phyloP scores from a whole-genome alignment of 2,329 filamentous ascomycete species.

The Ustilaginoidea virens region DNA sequence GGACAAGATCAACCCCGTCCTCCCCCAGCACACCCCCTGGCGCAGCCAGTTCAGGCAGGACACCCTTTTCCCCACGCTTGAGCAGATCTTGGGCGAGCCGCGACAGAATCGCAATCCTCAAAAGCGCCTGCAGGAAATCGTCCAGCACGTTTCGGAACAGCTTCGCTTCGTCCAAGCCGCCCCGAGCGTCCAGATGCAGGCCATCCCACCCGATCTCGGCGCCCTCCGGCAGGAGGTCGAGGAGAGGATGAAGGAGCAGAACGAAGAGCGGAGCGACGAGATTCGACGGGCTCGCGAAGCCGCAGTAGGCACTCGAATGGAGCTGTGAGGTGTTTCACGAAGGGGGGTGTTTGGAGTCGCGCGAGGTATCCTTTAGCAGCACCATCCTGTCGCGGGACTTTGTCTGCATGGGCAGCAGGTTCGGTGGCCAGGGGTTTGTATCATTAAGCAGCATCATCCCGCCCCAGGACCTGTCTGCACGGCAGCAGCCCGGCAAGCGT shows the following conservation, averaged over 20 bases:
- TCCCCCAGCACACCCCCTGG: conserved; percentile 72
- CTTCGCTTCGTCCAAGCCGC: conserved; percentile 70
- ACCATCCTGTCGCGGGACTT: too few species aligned
- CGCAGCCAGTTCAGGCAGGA: conserved; percentile 79
- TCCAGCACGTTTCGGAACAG: conserved; percentile 70
- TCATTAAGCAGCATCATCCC: too few species aligned
- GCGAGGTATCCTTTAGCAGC: too few species aligned
- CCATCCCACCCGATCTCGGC: conserved; percentile 63
- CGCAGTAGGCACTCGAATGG: conserved; percentile 41
- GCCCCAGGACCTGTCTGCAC: too few species aligned
- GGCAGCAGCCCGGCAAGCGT: too few species aligned
- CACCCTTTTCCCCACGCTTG: conserved; percentile 76
- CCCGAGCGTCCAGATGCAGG: conserved; percentile 73
- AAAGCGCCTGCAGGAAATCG: conserved; percentile 60
- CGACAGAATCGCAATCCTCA: conserved; percentile 65
- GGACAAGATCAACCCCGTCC: conserved; percentile 51
- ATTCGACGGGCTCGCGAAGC: conserved; percentile 39
- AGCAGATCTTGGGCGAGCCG: conserved; percentile 50
- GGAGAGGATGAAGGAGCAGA: conserved; percentile 47
- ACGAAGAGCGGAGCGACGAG: conserved; percentile 40
- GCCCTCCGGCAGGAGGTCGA: conserved; percentile 56
- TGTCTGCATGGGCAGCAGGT: too few species aligned
- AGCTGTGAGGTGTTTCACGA: conserved; percentile 23
- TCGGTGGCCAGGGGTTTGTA: too few species aligned
- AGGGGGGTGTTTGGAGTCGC: too few species aligned